Percentiles rank a stretch among this genome's conserved stretches.
Evolutionary conservation across 2,329 filamentous ascomycete genomes (phyloP).

Genomic region (Trichophyton benhamiae): DNA sequence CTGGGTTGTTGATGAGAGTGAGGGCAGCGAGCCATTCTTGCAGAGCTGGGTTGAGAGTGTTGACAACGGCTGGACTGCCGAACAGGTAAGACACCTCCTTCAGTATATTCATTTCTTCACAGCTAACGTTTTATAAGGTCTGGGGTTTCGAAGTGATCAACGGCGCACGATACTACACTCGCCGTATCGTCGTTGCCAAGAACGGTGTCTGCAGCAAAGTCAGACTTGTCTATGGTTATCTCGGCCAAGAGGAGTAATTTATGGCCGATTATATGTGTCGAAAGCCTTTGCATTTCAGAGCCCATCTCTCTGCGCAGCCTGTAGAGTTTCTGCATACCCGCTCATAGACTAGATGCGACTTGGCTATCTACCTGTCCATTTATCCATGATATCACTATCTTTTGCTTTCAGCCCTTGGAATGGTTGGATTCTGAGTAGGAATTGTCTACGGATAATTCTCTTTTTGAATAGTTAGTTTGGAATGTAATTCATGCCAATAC

Average conservation of each 20-base stretch:
- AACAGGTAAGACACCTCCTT: constrained; percentile 31
- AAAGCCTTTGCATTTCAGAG: not conserved
- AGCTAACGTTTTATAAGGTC: constrained; percentile 20
- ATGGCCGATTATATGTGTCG: too few relatives aligned
- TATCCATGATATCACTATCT: too few relatives aligned
- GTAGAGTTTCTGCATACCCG: not conserved
- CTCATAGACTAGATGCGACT: not conserved
- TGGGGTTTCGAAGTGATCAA: constrained; percentile 37
- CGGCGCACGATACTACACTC: constrained; percentile 31
- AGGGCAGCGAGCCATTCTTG: constrained; percentile 33
- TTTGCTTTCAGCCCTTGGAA: too few relatives aligned
- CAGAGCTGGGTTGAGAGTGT: constrained; percentile 40
- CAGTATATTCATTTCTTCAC: not conserved
- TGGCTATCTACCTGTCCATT: not conserved
- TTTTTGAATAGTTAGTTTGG: too few relatives aligned
- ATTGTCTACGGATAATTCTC: too few relatives aligned
- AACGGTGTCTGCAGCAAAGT: constrained; percentile 24
- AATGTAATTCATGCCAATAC: too few relatives aligned
- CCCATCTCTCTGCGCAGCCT: not conserved
- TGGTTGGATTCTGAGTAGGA: too few relatives aligned
- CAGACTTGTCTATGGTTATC: constrained; percentile 32
- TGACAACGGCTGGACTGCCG: constrained; percentile 42
- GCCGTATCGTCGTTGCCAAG: constrained; percentile 32
- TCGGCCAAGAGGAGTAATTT: constrained; percentile 14
- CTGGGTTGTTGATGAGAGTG: constrained; percentile 46